These are phyloP conservation scores for Gnomoniopsis sp. DNA, from an alignment of 2,329 filamentous ascomycete species.

Conservation along the genomic window DNA sequence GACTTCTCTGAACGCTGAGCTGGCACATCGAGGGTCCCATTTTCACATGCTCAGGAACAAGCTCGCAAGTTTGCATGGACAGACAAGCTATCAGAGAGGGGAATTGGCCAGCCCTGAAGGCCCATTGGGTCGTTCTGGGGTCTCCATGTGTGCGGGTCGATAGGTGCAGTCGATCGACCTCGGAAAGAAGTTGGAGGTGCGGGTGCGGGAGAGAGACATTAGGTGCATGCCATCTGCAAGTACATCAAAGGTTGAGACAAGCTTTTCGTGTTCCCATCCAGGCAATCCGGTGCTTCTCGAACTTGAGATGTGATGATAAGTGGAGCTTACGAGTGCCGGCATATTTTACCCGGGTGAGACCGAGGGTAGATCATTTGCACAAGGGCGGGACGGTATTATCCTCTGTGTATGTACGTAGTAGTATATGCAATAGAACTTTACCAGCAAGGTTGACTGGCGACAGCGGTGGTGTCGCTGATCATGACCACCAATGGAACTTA, in stretches of 20 bases:
- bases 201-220: neutral
- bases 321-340: neutral
- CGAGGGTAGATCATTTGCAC: neutral
- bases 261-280: neutral
- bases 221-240: constrained; percentile 1
- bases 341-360: neutral
- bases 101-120: neutral
- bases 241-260: neutral
- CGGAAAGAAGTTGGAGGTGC: neutral
- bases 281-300: too few relatives aligned
- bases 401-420: neutral
- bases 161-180: neutral
- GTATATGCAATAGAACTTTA: neutral
- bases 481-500: neutral
- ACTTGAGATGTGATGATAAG: too few relatives aligned
- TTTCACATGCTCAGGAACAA: neutral
- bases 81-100: neutral
- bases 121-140: neutral
- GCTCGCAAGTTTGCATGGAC: too few relatives aligned
- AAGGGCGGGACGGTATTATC: neutral
- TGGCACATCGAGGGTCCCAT: neutral
- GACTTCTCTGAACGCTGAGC: too few relatives aligned
- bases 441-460: neutral
- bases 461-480: constrained; percentile 3
- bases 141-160: neutral